Percentiles rank a stretch among this genome's conserved stretches.
Conservation (phyloP, 805 yeast species). For the Candida morakotiae region DNA sequence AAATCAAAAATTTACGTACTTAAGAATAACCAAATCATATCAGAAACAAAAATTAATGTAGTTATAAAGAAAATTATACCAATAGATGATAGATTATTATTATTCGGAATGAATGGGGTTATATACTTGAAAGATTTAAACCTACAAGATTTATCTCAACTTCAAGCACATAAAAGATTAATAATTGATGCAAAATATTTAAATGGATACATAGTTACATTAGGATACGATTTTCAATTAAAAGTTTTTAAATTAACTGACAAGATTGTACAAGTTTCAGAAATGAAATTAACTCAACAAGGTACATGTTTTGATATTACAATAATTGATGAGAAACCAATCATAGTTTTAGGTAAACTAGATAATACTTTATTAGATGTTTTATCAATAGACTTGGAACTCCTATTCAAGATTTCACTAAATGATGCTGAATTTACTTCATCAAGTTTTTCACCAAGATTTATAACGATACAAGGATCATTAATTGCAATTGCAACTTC, state of each 20-base stretch:
- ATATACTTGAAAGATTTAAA: constrained; percentile 14
- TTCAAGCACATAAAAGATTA: constrained; percentile 31
- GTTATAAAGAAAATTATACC: constrained; percentile 35
- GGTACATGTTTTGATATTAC: constrained; percentile 49
- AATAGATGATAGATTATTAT: constrained; percentile 21
- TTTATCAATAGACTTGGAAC: constrained; percentile 19
- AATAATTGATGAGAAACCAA: constrained; percentile 22
- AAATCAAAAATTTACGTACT: constrained; percentile 15
- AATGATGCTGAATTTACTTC: constrained; percentile 72
- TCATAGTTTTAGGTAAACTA: constrained; percentile 51
- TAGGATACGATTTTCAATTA: constrained; percentile 57
- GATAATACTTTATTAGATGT: constrained; percentile 58
- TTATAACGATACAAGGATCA: constrained; percentile 22
- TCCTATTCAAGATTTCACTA: constrained; percentile 48
- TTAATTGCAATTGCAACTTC: constrained; percentile 65
- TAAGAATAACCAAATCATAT: constrained; percentile 13
- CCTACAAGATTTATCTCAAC: constrained; percentile 11
- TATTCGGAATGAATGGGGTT: constrained; percentile 55
- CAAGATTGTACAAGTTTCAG: constrained; percentile 11
- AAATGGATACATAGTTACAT: constrained; percentile 41
- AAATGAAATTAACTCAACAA: constrained; percentile 40
- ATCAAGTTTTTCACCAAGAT: constrained; percentile 58
- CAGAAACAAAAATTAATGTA: constrained; percentile 15
- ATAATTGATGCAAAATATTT: constrained; percentile 35
- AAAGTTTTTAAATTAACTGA: constrained; percentile 29